A percentile compares a stretch with the other conserved stretches of the same genome.
Evolutionary conservation across 352 stramenopile species (phyloP).

Genomic region (Pythium grandisporangium): DNA sequence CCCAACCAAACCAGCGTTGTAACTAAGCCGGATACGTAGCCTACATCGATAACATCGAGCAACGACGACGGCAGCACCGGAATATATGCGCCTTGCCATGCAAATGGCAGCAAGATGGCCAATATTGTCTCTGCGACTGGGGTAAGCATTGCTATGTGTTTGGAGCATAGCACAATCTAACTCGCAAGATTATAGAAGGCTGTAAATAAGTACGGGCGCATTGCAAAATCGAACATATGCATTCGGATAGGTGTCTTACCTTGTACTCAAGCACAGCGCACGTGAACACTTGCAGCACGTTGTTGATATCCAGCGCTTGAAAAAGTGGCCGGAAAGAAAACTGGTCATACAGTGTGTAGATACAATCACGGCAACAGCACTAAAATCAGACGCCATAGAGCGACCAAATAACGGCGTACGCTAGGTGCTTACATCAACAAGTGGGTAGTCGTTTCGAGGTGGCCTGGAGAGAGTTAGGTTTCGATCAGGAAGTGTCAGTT

Average conservation of each 20-base stretch:
- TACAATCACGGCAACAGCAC: no score
- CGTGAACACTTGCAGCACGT: constrained; percentile 87
- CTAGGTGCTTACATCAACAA: constrained; percentile 89
- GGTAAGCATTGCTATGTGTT: constrained; percentile 83
- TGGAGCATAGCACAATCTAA: constrained; percentile 90
- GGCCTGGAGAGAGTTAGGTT: constrained; percentile 82
- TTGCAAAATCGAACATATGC: constrained; percentile 1
- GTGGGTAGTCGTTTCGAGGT: constrained; percentile 86
- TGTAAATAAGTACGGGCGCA: neutral
- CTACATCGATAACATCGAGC: constrained; percentile 90
- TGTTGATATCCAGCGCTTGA: constrained; percentile 86
- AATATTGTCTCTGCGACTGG: constrained; percentile 89
- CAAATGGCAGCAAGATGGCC: constrained; percentile 89
- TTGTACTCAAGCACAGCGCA: constrained; percentile 88
- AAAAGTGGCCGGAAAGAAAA: constrained; percentile 94
- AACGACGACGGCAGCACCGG: constrained; percentile 89
- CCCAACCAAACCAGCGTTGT: no score
- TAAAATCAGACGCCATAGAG: no score
- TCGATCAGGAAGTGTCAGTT: constrained; percentile 81
- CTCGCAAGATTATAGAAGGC: neutral
- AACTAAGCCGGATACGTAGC: no score
- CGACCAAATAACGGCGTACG: no score
- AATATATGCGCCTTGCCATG: constrained; percentile 93
- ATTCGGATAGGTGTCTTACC: constrained; percentile 30
- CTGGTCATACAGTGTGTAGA: constrained; percentile 16